These are phyloP conservation scores for Lactifluus piperatus DNA, from an alignment of 768 basidiomycete species.

Conservation along the genomic window DNA sequence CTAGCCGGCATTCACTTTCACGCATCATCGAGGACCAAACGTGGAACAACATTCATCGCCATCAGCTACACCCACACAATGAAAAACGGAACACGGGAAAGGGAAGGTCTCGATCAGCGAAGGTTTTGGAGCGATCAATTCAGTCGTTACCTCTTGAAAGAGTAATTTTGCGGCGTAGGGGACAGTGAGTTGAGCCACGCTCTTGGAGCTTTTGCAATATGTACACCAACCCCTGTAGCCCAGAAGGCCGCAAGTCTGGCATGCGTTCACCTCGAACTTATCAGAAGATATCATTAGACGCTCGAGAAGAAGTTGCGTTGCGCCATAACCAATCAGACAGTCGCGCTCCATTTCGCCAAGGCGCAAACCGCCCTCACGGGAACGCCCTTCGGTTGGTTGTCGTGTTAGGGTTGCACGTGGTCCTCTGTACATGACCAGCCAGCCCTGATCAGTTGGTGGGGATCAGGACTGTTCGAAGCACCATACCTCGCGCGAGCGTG, in stretches of 20 bases:
- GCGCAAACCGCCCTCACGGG: constrained; percentile 92
- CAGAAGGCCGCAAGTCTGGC: constrained; percentile 89
- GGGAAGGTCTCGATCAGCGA: constrained; percentile 2
- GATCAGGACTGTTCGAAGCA: neutral
- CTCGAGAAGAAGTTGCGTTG: constrained; percentile 91
- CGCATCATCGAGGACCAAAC: constrained; percentile 79
- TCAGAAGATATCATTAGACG: constrained; percentile 99
- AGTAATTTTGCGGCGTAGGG: constrained; percentile 93
- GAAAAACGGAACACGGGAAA: neutral
- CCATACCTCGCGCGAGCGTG: constrained; percentile 89
- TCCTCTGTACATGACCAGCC: constrained; percentile 43
- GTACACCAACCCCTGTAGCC: constrained; percentile 95
- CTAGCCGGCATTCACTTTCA: constrained; percentile 21
- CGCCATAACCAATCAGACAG: constrained; percentile 97
- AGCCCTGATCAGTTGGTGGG: neutral
- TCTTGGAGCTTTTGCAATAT: constrained; percentile 97
- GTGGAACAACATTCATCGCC: constrained; percentile 96
- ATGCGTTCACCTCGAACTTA: constrained; percentile 95
- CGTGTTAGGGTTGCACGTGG: constrained; percentile 94
- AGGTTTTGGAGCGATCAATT: neutral
- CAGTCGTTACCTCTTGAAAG: constrained; percentile 69
- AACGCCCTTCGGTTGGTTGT: constrained; percentile 97
- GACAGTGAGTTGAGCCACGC: constrained; percentile 90
- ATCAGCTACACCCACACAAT: constrained; percentile 49
- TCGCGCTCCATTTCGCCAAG: constrained; percentile 99